These are phyloP conservation scores for Lentinula detonsa DNA, from an alignment of 768 basidiomycete species.

Conservation along the genomic window DNA sequence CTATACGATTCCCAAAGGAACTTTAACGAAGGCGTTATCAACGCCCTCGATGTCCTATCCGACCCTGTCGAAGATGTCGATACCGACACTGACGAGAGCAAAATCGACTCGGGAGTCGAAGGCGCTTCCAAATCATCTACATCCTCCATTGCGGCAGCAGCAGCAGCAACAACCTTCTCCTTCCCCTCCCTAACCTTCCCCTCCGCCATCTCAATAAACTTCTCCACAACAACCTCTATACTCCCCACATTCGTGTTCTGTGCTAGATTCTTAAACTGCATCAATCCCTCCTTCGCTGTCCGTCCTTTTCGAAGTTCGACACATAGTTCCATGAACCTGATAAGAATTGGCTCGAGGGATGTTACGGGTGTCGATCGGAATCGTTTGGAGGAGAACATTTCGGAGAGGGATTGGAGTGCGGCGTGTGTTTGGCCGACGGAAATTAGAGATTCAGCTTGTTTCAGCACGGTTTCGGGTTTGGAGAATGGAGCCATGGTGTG, in stretches of 20 bases:
- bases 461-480: constrained; percentile 86
- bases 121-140: constrained; percentile 95
- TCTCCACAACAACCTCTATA: constrained; percentile 87
- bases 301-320: constrained; percentile 92
- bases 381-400: constrained; percentile 90
- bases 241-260: constrained; percentile 88
- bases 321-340: constrained; percentile 94
- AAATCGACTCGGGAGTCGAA: constrained; percentile 89
- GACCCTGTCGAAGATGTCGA: constrained; percentile 59
- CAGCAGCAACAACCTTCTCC: constrained; percentile 83
- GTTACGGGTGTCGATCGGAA: constrained; percentile 88
- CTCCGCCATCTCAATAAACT: constrained; percentile 77
- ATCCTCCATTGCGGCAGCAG: constrained; percentile 52
- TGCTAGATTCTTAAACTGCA: constrained; percentile 97
- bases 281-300: constrained; percentile 90
- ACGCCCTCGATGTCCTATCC: constrained; percentile 89
- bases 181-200: constrained; percentile 81
- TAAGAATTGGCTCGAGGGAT: constrained; percentile 91
- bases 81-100: constrained; percentile 69
- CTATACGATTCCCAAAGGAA: constrained; percentile 99
- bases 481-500: constrained; percentile 78
- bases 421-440: constrained; percentile 89
- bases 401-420: constrained; percentile 83
- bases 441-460: constrained; percentile 91
- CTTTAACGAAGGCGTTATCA: constrained; percentile 96